Evolutionary conservation across 345 rosid species (phyloP), one percentile per base, ranked within the genome.

Genomic region (Salix dunnii): DNA sequence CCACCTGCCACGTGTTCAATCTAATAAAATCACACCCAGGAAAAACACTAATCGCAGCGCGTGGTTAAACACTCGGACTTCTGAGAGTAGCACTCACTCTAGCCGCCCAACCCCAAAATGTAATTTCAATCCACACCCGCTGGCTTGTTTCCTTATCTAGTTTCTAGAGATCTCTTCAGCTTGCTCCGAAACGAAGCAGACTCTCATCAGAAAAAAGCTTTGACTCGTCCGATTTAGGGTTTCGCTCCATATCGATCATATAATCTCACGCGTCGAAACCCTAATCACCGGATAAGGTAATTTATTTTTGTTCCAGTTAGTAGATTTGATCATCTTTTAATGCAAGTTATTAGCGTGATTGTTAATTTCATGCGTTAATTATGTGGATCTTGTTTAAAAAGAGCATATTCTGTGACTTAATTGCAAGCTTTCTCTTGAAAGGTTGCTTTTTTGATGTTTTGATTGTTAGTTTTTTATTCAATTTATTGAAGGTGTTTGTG

Each of bases 231-330:
- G 80, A 69, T 66, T 79, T 74, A 35, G 84, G 84, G 76, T 74
- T 80, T 81, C 60, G 27, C 63, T 46, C 17, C 21, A 3, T 10
- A 74, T 23, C 64, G 12, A 31, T 58, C 63, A 53, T 8, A 17
- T 36, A 31, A 2, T 60, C 25, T 62, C 62, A 12, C 21, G 43
- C 73, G 25, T 20, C 48, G 60, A 76, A 85, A 74, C 84, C 84
- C 85, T 69, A 79, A 70, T 58, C 72, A 43, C 49, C 80, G 72
- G 86, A 83, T 80, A 87, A 71, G 88, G 88, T 87, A 74, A 51
- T 20, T 68, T 62, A 62, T 14, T 2, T 63, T 10, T 42, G 31
- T 11, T 31, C 30, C 48, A 42, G 2, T 21, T 33, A 21, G 53
- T 51, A 3, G 16, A 35, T 23, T 40, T 71, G 30, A 11, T 65